Conservation (phyloP, 768 basidiomycete species). For the Russula vinacea region DNA sequence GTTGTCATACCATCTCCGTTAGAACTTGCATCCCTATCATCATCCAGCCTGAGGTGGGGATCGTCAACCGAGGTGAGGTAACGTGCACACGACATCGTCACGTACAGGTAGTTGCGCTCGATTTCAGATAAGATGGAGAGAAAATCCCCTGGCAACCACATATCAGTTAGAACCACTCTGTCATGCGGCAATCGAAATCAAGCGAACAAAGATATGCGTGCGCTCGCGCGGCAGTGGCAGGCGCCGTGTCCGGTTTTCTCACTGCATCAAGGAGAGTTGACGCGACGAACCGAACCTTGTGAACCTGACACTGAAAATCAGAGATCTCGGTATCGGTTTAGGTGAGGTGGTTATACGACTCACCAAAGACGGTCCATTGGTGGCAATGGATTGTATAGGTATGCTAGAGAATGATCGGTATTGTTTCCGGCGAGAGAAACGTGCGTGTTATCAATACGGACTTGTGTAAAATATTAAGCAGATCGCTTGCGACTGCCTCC, state of each 20-base stretch:
- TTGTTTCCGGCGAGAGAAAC: slow-evolving; percentile 1
- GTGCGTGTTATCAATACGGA: slow-evolving; percentile 33
- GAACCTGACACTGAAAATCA: slow-evolving; percentile 49
- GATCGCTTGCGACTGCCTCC: slow-evolving; percentile 82
- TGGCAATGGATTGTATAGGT: slow-evolving; percentile 90
- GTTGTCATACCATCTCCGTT: slow-evolving; percentile 53
- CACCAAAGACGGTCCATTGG: slow-evolving; percentile 78
- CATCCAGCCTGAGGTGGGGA: slow-evolving; percentile 50
- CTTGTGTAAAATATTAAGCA: slow-evolving; percentile 84
- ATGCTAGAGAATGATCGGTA: slow-evolving; percentile 49
- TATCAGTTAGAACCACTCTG: slow-evolving; percentile 7
- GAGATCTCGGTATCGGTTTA: slow-evolving; percentile 2
- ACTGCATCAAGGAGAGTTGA: slow-evolving; percentile 85
- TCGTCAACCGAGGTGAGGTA: slow-evolving; percentile 12
- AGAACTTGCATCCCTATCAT: slow-evolving; percentile 62
- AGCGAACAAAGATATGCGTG: slow-evolving; percentile 80
- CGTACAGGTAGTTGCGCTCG: slow-evolving; percentile 82
- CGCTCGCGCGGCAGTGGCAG: slow-evolving; percentile 77
- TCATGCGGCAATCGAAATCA: slow-evolving; percentile 11
- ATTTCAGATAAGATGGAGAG: slow-evolving; percentile 88
- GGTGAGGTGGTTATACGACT: slow-evolving; percentile 28
- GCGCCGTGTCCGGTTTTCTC: slow-evolving; percentile 73
- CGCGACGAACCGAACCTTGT: slow-evolving; percentile 91
- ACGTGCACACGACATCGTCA: slow-evolving; percentile 23
- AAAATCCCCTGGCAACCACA: slow-evolving; percentile 69